A percentile compares a stretch with the other conserved stretches of the same genome.
Evolutionary conservation across 768 basidiomycete species (phyloP).

Genomic region (Pulveroboletus sp.): DNA sequence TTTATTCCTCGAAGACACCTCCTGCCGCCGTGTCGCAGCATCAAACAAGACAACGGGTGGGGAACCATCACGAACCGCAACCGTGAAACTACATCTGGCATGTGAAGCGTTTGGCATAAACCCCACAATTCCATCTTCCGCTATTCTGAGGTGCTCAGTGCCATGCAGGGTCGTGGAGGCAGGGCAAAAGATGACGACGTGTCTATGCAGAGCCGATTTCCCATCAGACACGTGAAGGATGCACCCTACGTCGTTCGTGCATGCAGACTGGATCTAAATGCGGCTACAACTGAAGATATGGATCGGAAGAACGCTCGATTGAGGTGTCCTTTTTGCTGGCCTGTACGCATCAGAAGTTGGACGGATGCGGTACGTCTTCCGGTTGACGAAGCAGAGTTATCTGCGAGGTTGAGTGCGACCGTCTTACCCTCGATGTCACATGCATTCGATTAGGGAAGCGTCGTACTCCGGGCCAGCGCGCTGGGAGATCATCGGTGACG

Average conservation of each 20-base stretch:
- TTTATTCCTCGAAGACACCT: not conserved
- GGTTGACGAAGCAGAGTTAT: not conserved
- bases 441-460: not conserved
- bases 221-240: not conserved
- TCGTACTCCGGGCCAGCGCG: not conserved
- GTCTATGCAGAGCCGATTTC: not conserved
- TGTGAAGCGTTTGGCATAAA: not conserved
- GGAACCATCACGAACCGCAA: not conserved
- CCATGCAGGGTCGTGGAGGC: not conserved
- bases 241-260: not conserved
- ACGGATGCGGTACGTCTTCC: slow-evolving; percentile 1
- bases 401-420: not conserved
- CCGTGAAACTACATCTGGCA: not conserved
- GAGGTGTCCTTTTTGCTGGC: not conserved
- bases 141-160: not conserved
- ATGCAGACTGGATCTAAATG: slow-evolving; percentile 1
- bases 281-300: not conserved
- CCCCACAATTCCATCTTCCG: too few species aligned
- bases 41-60: not conserved
- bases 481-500: not conserved
- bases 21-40: not conserved
- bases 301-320: not conserved
- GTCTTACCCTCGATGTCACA: not conserved
- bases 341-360: not conserved
- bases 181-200: not conserved